Evolutionary conservation across 148 eudicot genomes (phyloP).

Genomic region (Persicaria tinctoria): DNA sequence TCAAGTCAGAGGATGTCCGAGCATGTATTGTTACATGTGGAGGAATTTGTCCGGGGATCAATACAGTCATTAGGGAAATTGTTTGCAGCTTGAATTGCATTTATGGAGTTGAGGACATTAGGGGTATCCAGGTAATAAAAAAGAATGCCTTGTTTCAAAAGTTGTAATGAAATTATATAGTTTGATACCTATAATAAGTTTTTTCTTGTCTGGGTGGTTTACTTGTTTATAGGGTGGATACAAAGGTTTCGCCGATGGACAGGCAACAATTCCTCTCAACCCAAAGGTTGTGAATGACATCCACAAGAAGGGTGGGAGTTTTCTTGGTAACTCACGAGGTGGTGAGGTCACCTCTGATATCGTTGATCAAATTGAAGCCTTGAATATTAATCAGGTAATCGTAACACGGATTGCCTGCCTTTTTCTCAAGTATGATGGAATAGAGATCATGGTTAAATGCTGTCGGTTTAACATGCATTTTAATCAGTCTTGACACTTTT

Average conservation of each 20-base stretch:
- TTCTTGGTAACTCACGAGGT: constrained; percentile 13
- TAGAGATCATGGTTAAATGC: not conserved
- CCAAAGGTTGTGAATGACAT: constrained; percentile 12
- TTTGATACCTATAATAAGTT: not conserved
- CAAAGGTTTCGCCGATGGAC: constrained; percentile 7
- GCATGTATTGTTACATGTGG: constrained; percentile 92
- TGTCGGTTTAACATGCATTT: not conserved
- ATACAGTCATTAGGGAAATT: constrained; percentile 81
- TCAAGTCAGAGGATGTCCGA: constrained; percentile 57
- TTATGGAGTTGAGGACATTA: constrained; percentile 65
- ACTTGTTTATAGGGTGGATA: constrained; percentile 11
- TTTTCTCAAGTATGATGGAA: not conserved
- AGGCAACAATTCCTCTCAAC: constrained; percentile 5
- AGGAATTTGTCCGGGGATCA: constrained; percentile 82
- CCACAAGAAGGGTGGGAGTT: constrained; percentile 11
- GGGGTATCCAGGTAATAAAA: constrained; percentile 56
- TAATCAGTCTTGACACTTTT: not conserved
- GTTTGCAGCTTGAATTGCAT: constrained; percentile 66
- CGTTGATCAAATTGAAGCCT: constrained; percentile 6
- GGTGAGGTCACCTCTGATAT: constrained; percentile 7
- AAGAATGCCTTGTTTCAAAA: constrained; percentile 13
- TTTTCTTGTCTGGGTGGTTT: not conserved
- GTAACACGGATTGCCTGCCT: not conserved
- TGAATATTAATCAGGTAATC: constrained; percentile 12
- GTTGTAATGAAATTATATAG: not conserved